These are phyloP conservation scores for Hyphopichia pseudoburtonii DNA, from an alignment of 1,139 yeast species.

Conservation along the genomic window DNA sequence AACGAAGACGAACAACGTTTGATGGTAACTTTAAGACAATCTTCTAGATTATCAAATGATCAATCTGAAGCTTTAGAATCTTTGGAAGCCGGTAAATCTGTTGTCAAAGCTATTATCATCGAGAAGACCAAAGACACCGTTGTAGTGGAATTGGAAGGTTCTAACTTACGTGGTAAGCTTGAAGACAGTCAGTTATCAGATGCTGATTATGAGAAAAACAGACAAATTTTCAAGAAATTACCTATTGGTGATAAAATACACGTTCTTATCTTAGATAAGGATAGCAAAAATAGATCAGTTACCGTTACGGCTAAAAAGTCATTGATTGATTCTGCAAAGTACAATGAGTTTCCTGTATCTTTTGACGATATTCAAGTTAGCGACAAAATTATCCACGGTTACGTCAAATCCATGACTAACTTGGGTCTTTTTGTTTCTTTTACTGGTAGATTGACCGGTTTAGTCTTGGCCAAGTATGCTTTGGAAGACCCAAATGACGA, in stretches of 20 bases:
- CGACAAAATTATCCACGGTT: constrained; percentile 63
- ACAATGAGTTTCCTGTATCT: constrained; percentile 51
- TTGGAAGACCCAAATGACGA: constrained; percentile 56
- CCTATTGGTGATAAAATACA: constrained; percentile 61
- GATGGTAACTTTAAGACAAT: constrained; percentile 71
- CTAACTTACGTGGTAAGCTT: constrained; percentile 67
- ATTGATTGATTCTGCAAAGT: constrained; percentile 63
- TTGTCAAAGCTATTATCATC: constrained; percentile 61
- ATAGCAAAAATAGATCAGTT: constrained; percentile 57
- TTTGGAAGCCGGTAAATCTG: constrained; percentile 60
- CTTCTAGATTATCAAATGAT: constrained; percentile 49
- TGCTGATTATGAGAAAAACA: constrained; percentile 70
- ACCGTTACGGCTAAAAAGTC: constrained; percentile 66
- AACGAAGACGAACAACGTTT: constrained; percentile 58
- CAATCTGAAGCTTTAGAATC: constrained; percentile 51
- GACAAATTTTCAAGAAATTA: constrained; percentile 58
- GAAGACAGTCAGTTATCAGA: constrained; percentile 76
- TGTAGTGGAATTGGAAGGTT: constrained; percentile 60
- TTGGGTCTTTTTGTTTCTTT: constrained; percentile 84
- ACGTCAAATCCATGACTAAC: constrained; percentile 70
- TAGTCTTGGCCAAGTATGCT: constrained; percentile 77
- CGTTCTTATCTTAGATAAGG: constrained; percentile 69
- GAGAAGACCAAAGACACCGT: constrained; percentile 77
- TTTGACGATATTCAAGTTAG: constrained; percentile 58
- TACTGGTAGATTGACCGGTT: constrained; percentile 77